phyloP scores from a whole-genome alignment of 345 rosid genomes.

The Eutrema yunnanense region DNA sequence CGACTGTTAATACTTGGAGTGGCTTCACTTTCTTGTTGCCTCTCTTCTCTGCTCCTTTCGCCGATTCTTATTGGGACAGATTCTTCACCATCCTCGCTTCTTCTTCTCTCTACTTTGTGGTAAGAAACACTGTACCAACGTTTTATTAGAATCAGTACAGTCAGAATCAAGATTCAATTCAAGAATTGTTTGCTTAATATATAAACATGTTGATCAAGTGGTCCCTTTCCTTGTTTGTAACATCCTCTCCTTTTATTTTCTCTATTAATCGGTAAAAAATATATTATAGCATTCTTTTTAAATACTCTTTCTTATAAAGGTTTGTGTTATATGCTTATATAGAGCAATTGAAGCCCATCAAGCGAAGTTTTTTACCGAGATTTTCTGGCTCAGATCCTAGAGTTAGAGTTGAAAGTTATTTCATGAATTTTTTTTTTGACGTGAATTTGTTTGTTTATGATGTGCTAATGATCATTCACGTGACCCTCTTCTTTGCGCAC shows the following conservation, averaged over 20 bases:
- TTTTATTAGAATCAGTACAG: neutral
- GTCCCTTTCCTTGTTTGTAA: neutral
- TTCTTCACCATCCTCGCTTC: conserved; percentile 67
- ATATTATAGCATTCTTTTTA: neutral
- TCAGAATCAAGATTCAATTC: neutral
- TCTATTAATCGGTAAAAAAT: neutral
- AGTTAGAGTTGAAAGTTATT: neutral
- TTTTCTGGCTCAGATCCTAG: neutral
- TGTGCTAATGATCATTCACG: conserved; percentile 15
- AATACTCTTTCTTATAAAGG: neutral
- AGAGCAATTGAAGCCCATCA: neutral
- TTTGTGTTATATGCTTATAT: neutral
- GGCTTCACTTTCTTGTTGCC: conserved; percentile 90
- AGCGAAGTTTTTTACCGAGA: neutral
- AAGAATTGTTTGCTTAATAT: neutral
- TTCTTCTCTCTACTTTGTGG: conserved; percentile 71
- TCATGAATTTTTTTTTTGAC: neutral
- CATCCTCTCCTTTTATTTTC: neutral
- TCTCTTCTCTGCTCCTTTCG: conserved; percentile 69
- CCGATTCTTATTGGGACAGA: conserved; percentile 79
- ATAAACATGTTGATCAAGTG: neutral
- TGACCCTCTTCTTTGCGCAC: conserved; percentile 5
- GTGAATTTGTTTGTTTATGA: neutral
- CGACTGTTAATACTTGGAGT: conserved; percentile 80
- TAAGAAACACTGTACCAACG: conserved; percentile 23